Evolutionary conservation across 352 stramenopile genomes (phyloP).

Genomic region (Globisporangium recalcitrans): DNA sequence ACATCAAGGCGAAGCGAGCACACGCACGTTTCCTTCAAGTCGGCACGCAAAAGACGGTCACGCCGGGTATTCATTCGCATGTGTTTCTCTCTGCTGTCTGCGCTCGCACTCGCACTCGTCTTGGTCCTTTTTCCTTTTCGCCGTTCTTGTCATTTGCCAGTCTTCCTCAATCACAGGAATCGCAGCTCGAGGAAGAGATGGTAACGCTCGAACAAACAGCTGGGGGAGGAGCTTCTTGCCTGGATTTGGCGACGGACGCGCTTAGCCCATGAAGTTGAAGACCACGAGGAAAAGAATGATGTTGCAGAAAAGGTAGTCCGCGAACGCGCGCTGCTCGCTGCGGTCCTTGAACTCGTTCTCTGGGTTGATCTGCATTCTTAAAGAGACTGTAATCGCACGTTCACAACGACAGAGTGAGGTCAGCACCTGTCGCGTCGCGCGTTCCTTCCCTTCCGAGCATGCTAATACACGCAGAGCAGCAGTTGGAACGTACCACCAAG

Average conservation of each 20-base stretch:
- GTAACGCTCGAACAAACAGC: background rate
- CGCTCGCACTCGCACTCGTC: background rate
- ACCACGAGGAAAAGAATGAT: constrained; percentile 91
- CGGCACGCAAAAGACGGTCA: background rate
- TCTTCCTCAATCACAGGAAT: background rate
- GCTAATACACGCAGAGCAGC: background rate
- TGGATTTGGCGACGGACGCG: background rate
- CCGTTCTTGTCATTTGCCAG: background rate
- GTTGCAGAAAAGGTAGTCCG: constrained; percentile 91
- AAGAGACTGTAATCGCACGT: constrained; percentile 49
- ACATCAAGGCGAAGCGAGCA: background rate
- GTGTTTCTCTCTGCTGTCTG: background rate
- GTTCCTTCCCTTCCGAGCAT: background rate
- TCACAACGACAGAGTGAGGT: too few relatives aligned
- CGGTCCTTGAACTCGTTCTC: constrained; percentile 80
- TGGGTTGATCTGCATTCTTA: constrained; percentile 88
- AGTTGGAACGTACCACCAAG: constrained; percentile 54
- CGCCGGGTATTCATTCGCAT: background rate
- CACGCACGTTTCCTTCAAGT: background rate
- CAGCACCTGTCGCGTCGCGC: too few relatives aligned
- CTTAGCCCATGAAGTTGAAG: constrained; percentile 93
- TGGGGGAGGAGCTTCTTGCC: background rate
- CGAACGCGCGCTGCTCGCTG: constrained; percentile 84
- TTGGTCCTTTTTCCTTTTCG: background rate
- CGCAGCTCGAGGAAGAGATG: background rate